Evolutionary conservation across 75 land plant species (phyloP).

Genomic region (Larix kaempferi): DNA sequence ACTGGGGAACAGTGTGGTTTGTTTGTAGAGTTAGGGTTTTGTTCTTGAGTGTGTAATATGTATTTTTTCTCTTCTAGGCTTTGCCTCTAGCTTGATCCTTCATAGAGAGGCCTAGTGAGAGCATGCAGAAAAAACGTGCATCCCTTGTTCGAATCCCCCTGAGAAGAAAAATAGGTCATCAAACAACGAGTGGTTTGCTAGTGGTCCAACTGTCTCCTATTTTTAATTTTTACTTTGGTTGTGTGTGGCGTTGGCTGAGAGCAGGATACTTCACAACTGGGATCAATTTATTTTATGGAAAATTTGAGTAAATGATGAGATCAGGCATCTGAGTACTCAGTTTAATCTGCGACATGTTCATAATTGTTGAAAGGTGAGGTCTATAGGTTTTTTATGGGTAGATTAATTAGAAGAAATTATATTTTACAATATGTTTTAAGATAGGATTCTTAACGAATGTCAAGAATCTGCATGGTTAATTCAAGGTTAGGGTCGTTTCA

Average conservation of each 20-base stretch:
- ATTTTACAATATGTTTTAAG: neutral
- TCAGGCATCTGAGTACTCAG: neutral
- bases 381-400: neutral
- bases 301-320: neutral
- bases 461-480: neutral
- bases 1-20: too few species aligned
- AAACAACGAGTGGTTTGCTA: neutral
- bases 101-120: too few species aligned
- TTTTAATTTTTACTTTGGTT: neutral
- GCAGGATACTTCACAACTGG: too few species aligned
- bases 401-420: neutral
- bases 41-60: too few species aligned
- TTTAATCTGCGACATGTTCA: too few species aligned
- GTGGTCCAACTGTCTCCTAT: neutral
- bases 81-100: too few species aligned
- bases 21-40: too few species aligned
- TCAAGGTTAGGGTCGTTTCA: too few species aligned
- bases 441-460: neutral
- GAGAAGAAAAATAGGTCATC: neutral
- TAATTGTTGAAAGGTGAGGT: neutral
- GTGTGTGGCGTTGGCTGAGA: neutral
- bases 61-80: too few species aligned
- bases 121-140: neutral
- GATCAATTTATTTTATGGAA: neutral
- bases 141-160: neutral